Base-by-base conservation (phyloP, 352 stramenopile genomes). In the Pythium chondricola region DNA sequence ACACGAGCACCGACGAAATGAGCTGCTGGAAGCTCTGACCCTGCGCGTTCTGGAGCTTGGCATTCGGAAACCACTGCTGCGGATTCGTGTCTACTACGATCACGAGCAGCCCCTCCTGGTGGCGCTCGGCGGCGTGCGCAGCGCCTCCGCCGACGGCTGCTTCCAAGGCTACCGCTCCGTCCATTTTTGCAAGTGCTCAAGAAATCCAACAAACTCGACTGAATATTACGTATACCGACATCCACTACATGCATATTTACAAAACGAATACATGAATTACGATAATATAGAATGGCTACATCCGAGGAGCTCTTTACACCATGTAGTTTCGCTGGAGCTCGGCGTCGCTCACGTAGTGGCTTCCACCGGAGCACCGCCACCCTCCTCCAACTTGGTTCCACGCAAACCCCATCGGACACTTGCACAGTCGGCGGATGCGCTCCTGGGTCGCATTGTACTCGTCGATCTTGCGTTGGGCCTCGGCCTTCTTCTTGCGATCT, bases 71-170 rank as follows among this genome's bases (percentile, higher is more conserved):
- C 78, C 82, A 93, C 43, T 85, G 58, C 26, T 72, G 52, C 10
- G 82, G 82, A 45, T 88, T 88, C 14, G 82, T 93, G 66, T 93
- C 82, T 22, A 93, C 56, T 48, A 93, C 74, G 13, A 90, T 56
- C 55, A 93, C 78, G 14, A 93, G 50, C 3, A 93, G 71, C 7
- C 78, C 78, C 46, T 90, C 75, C 20, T 55, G 52, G 26, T 55
- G 52, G 18, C 21, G 43, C 6, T 54, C 44, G 31, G 31, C 40
- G 6, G 30, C 50, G 2, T 35, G 48, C 25, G 50, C 33, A 16
- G 35, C 32, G 32, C 40, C 32, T 39, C 40, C 41, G 16, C 41
- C 31, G 9, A 5, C 20, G 16, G 17, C 17, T 5, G 8, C 17
- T 22, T 9, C 35, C 6, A 9, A 18, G 35, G 38, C n/a, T 4